Evolutionary conservation across 805 yeast genomes (phyloP).

Genomic region (Teunomyces pallodes): DNA sequence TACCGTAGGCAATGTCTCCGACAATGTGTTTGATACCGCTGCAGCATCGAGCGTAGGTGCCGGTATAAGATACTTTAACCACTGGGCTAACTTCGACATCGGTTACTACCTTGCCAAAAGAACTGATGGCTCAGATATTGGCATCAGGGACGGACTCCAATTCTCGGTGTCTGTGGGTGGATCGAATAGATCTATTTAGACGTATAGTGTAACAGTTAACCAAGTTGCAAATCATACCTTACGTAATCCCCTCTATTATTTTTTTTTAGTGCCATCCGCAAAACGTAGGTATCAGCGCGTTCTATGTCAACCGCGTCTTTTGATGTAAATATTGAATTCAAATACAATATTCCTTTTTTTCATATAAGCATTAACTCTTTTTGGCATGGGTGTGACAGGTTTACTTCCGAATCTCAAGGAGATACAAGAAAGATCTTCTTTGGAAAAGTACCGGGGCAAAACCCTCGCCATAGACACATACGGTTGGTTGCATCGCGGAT

Average conservation of each 20-base stretch:
- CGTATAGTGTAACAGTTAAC: neutral
- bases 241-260: neutral
- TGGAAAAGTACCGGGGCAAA: slow-evolving; percentile 65
- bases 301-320: neutral
- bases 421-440: slow-evolving; percentile 58
- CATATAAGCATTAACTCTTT: neutral
- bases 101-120: slow-evolving; percentile 36
- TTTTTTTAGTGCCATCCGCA: too few relatives aligned
- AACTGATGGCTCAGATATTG: slow-evolving; percentile 16
- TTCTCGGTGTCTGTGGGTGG: slow-evolving; percentile 41
- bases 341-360: neutral
- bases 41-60: slow-evolving; percentile 29
- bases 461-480: slow-evolving; percentile 92
- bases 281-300: too few relatives aligned
- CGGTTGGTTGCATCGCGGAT: slow-evolving; percentile 93
- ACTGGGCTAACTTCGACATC: slow-evolving; percentile 41
- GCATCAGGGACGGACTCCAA: slow-evolving; percentile 39
- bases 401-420: slow-evolving; percentile 75
- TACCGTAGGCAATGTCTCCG: slow-evolving; percentile 60
- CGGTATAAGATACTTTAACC: slow-evolving; percentile 37
- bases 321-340: neutral
- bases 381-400: slow-evolving; percentile 80
- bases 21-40: slow-evolving; percentile 23
- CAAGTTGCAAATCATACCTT: neutral
- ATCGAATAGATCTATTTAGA: slow-evolving; percentile 17